These are phyloP conservation scores for Plasmodium knowlesi DNA, from an alignment of 169 alveolate species.

Conservation along the genomic window DNA sequence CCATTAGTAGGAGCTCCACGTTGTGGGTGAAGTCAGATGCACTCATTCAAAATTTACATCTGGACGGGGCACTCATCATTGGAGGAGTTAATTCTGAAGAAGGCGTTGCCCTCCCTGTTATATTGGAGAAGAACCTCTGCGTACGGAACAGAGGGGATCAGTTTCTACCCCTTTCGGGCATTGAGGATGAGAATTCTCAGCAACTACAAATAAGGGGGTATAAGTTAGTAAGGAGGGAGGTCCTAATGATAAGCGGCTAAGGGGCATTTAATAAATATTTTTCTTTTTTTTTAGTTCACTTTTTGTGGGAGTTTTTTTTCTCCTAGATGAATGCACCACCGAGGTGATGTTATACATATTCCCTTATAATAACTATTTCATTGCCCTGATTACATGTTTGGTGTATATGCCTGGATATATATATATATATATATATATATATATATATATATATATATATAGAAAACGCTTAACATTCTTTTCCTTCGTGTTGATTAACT, in stretches of 20 bases:
- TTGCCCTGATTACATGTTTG: not conserved
- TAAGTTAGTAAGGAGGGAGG: constrained; percentile 35
- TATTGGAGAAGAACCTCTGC: constrained; percentile 36
- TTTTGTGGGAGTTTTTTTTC: not conserved
- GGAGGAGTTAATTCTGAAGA: constrained; percentile 12
- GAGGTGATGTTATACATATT: not conserved
- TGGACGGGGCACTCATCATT: constrained; percentile 53
- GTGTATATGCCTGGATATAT: too few species aligned
- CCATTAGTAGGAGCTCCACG: constrained; percentile 22
- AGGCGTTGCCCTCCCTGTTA: not conserved
- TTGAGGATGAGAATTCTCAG: not conserved
- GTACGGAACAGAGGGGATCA: constrained; percentile 52
- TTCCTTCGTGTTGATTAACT: not conserved
- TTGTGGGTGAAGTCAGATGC: constrained; percentile 65
- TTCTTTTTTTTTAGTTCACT: not conserved
- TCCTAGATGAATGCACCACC: not conserved
- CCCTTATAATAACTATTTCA: not conserved
- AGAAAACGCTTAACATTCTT: too few species aligned
- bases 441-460: too few species aligned
- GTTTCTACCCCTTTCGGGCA: not conserved
- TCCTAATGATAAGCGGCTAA: constrained; percentile 13
- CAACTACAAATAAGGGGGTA: constrained; percentile 18
- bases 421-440: too few species aligned
- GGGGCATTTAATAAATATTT: not conserved
- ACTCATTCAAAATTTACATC: constrained; percentile 18